Conservation (phyloP, 2,329 filamentous ascomycete genomes). For the Colletotrichum lindemuthianum region DNA sequence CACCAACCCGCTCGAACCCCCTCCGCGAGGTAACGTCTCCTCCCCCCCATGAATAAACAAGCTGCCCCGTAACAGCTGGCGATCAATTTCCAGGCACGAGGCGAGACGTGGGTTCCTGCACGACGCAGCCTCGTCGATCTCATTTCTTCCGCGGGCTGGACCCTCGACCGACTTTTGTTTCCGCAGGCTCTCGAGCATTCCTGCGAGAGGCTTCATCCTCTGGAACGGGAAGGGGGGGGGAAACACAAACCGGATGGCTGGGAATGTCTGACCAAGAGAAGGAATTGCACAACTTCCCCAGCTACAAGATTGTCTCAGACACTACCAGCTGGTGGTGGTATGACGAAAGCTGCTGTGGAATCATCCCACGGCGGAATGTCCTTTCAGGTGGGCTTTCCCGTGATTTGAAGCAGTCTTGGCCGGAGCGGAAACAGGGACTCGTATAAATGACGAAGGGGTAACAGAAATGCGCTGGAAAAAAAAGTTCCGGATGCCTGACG, state of each 20-base stretch:
- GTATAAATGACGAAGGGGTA: conserved; percentile 1
- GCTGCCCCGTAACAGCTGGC: no score
- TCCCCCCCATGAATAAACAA: conserved; percentile 5
- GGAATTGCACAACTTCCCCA: conserved; percentile 3
- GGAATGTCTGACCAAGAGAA: conserved; percentile 1
- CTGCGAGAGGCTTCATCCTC: conserved; percentile 1
- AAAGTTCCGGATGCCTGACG: neutral
- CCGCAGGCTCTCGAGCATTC: neutral
- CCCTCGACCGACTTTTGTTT: neutral
- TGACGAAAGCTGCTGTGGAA: conserved; percentile 26
- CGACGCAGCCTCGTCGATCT: conserved; percentile 13
- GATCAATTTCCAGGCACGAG: conserved; percentile 27
- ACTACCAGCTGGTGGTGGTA: conserved; percentile 18
- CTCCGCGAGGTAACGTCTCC: conserved; percentile 1
- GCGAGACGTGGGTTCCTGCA: conserved; percentile 12
- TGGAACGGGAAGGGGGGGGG: neutral
- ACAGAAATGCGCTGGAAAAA: conserved; percentile 16
- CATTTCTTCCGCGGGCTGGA: neutral
- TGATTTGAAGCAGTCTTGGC: neutral
- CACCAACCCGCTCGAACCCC: conserved; percentile 13
- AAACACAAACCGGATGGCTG: conserved; percentile 18
- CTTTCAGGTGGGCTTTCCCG: conserved; percentile 3
- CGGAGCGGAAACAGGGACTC: neutral
- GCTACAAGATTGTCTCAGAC: conserved; percentile 21
- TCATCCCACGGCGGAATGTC: conserved; percentile 19